Evolutionary conservation across 441 rosid species (phyloP), one percentile per base, ranked within the genome.

Genomic region (Bocquillonia castaneifolia): DNA sequence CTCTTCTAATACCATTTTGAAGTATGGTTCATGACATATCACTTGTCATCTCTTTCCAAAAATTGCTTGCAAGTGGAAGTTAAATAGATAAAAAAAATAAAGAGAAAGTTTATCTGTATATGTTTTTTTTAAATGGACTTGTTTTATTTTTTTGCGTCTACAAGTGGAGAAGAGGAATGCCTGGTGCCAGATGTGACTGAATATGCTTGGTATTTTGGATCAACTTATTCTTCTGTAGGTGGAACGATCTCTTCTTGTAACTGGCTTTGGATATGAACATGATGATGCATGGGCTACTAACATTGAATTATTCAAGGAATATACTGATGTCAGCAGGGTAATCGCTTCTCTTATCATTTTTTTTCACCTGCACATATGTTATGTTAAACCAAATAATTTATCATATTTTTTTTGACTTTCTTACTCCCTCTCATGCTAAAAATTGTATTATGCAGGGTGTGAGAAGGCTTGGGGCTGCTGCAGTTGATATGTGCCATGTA

Each of bases 401-500:
- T 31, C 42, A 15, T 39, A 47, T 67, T 5, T 40, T 26, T 0
- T 63, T 51, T 63, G 63, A 22, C 56, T 47, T 42, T 20, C 37
- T 64, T 45, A 59, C 36, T 15, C 54, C 44, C 40, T 69, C 63
- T 40, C 67, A 29, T 51, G 60, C 57, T 67, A 48, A 4, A 20
- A 60, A 18, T 60, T 68, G 15, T 59, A 53, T 58, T 50, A 50
- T 74, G 68, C 63, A 89, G 96, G 98, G 97, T 62, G 98, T 93
- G 39, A 81, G 98, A 72, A 91, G 98, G 67, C 94, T 93, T 5
- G 98, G 98, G 44, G 97, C 98, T 80, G 98, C 98, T 53, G 91
- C 98, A 6, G 98, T 91, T 60, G 98, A 93, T 75, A 93, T 93
- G 98, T 91, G 98, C 76, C 98, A 93, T 70, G 97, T 93, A 3